phyloP scores from a whole-genome alignment of 1,139 yeast species.

The Geotrichum cucujoidarum region DNA sequence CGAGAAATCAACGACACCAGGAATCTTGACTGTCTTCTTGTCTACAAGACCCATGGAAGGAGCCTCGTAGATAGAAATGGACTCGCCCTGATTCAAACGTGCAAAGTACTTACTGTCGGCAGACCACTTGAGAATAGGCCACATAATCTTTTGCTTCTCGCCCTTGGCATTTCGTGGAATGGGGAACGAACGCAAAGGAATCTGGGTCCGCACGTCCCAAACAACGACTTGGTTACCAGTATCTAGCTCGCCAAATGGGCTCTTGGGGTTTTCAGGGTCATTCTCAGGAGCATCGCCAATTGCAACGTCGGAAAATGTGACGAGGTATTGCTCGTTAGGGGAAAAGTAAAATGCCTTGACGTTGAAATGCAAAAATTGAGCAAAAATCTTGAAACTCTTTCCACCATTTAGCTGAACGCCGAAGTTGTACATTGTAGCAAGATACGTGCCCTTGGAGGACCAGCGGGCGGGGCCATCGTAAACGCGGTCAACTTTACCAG shows the following conservation, averaged over 20 bases:
- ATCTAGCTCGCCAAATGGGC: slow-evolving; percentile 81
- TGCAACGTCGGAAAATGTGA: slow-evolving; percentile 86
- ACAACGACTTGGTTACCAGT: slow-evolving; percentile 92
- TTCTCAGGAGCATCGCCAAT: slow-evolving; percentile 64
- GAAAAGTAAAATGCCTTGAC: slow-evolving; percentile 89
- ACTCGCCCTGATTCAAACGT: slow-evolving; percentile 87
- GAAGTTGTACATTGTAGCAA: slow-evolving; percentile 86
- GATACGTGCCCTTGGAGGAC: slow-evolving; percentile 89
- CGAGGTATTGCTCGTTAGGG: slow-evolving; percentile 84
- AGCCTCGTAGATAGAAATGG: slow-evolving; percentile 72
- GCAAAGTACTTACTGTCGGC: slow-evolving; percentile 91
- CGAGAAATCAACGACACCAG: slow-evolving; percentile 86
- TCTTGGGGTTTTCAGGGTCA: slow-evolving; percentile 53
- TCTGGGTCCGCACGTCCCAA: slow-evolving; percentile 85
- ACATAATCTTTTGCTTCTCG: slow-evolving; percentile 56
- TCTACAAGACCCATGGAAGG: slow-evolving; percentile 74
- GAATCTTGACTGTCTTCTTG: slow-evolving; percentile 77
- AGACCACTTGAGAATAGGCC: slow-evolving; percentile 99
- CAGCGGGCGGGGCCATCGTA: slow-evolving; percentile 84
- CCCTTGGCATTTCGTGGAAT: slow-evolving; percentile 44
- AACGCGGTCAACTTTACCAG: slow-evolving; percentile 75
- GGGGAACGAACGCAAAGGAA: slow-evolving; percentile 86
- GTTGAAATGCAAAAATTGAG: slow-evolving; percentile 81
- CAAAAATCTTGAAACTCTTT: slow-evolving; percentile 59
- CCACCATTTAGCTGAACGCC: slow-evolving; percentile 99